Base-by-base conservation (phyloP, 2,329 filamentous ascomycete genomes). In the Penicillium sp. region DNA sequence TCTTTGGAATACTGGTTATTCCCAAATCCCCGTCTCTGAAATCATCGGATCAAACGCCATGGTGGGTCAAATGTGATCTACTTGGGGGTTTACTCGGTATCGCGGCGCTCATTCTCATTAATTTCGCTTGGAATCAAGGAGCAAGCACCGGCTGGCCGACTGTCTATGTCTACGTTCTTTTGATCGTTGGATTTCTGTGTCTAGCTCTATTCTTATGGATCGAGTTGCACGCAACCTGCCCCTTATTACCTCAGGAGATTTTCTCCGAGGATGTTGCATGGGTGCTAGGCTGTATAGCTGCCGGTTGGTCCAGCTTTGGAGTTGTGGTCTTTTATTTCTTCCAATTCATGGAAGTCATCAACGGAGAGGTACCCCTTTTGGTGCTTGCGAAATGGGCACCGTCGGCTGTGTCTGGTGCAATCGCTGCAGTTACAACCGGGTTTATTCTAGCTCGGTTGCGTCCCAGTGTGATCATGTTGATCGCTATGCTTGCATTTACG, bases 111-210 rank as follows among this genome's bases (percentile, higher is more conserved):
- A 77, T 87, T 0, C 74, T 89, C 35, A 80, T 89, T 74, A 88
- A 87, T 69, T 85, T 89, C 63, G 82, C 86, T 0, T 88, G 84
- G 83, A 89, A 86, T 58, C 85, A 89, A 65, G 85, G 29, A 6
- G 19, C 83, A 0, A 79, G 83, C 0, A 75, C 83, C 0, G 81
- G 79, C 4, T 84, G 84, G 1, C 88, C 86, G 86, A 62, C 73
- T 0, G 74, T 77, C 0, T 85, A 85, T 55, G 77, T 85, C 10
- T 82, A 83, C 56, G 74, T 80, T 0, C 72, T 83, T 0, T 73
- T 90, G 1, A 81, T 88, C 33, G 59, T 87, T 3, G 85, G 86
- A 0, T 59, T 85, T 1, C 25, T 85, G 0, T 70, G 87, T 1
- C 70, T 86, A 1, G 73, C 68, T 0, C 61, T 78, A 1, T 90